Percentiles rank a stretch among this genome's conserved stretches.
These are phyloP conservation scores for Penicillium sp. DNA, from an alignment of 2,329 filamentous ascomycete species.

Conservation along the genomic window DNA sequence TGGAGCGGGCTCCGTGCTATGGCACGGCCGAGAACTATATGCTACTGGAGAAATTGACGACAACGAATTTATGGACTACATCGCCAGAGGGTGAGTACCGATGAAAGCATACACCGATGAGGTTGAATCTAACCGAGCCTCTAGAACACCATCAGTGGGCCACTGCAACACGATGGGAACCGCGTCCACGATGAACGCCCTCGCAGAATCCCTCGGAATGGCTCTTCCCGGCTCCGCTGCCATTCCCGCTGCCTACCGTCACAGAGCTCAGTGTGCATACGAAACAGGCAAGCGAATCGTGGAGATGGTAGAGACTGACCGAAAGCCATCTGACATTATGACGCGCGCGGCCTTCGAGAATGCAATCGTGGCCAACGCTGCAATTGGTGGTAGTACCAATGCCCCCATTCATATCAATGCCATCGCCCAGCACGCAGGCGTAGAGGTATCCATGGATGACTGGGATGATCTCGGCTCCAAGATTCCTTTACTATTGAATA, in stretches of 20 bases:
- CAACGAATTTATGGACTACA: constrained; percentile 49
- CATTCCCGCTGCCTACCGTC: constrained; percentile 54
- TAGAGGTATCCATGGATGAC: constrained; percentile 54
- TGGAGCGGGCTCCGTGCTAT: constrained; percentile 51
- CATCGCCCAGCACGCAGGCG: constrained; percentile 56
- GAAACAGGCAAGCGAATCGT: constrained; percentile 53
- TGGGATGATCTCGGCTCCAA: constrained; percentile 55
- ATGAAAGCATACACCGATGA: no score
- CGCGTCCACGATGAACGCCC: constrained; percentile 55
- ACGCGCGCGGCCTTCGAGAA: constrained; percentile 59
- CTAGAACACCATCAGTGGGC: constrained; percentile 48
- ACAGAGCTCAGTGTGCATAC: constrained; percentile 52
- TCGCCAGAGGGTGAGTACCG: constrained; percentile 40
- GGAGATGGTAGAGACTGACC: constrained; percentile 52
- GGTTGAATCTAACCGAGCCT: neutral
- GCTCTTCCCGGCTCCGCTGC: constrained; percentile 53
- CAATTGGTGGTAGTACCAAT: constrained; percentile 60
- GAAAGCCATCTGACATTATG: constrained; percentile 57
- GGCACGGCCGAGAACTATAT: constrained; percentile 52
- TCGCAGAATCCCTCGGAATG: constrained; percentile 56
- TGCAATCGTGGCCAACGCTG: constrained; percentile 56
- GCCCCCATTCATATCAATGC: constrained; percentile 59
- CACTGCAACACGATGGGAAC: constrained; percentile 59
- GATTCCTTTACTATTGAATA: constrained; percentile 56
- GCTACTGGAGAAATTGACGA: constrained; percentile 50